Base-by-base conservation (phyloP, 2,329 filamentous ascomycete genomes). In the Clarireedia paspali region DNA sequence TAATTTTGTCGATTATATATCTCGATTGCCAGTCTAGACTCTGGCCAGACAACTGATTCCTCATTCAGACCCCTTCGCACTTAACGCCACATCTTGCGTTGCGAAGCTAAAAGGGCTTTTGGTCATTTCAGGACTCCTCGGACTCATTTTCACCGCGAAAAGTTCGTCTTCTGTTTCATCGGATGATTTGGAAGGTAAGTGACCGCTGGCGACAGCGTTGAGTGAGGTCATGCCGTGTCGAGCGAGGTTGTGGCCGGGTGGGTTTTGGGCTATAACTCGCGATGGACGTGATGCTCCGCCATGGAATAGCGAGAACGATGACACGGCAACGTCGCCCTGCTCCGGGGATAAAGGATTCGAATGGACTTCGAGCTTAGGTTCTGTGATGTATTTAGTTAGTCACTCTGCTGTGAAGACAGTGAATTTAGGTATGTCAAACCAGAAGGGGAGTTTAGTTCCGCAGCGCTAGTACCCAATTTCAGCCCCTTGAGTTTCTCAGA, bases 81-180 rank as follows among this genome's bases (percentile, higher is more conserved):
- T 69, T 4, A 65, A 65, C 24, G 61, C 62, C 26, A 63, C 64
- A 49, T 69, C 66, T 53, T 62, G 64, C 4, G 59, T 61, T 26
- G 67, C 57, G 47, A 81, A 72, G 63, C 80, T 83, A 67, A 96
- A 96, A 0, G 90, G 91, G 67, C 88, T 91, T 64, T 84, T 88
- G 53, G 84, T 83, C 77, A 94, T 90, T 63, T 95, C 90, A 0
- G 91, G 91, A 65, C 88, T 91, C 50, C 91, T 78, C 1, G 91
- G 91, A 66, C 88, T 92, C 73, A 96, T 83, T 1, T 89, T 90
- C 52, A 95, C 79, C 0, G 90, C 91, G 67, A 96, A 96, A 2
- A 96, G 76, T 42, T 88, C 91, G 57, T 95, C 90, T 62, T 90
- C 87, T 0, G 79, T 80, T 42, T 73, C 69, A 58, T 71, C 70